Percentiles rank a stretch among this genome's conserved stretches.
Evolutionary conservation across 306 rosid species (phyloP).

Genomic region (Geum urbanum): DNA sequence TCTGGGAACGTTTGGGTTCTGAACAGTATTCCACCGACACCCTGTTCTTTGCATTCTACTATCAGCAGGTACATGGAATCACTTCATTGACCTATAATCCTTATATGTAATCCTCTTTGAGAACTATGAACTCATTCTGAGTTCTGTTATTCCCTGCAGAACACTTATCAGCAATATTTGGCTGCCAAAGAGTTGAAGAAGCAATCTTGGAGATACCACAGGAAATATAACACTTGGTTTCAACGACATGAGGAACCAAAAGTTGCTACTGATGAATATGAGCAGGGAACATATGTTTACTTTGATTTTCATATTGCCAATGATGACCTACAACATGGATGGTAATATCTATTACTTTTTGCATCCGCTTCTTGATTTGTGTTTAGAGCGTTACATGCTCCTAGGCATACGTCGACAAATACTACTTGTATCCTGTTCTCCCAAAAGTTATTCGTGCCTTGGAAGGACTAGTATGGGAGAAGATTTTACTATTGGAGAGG

Average conservation of each 20-base stretch:
- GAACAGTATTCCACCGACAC: conserved; percentile 74
- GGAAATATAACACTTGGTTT: conserved; percentile 93
- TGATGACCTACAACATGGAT: conserved; percentile 88
- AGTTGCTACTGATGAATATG: conserved; percentile 96
- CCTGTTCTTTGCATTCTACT: conserved; percentile 86
- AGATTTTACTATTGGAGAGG: not conserved
- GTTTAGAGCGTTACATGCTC: not conserved
- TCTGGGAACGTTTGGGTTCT: conserved; percentile 81
- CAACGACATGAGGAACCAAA: conserved; percentile 98
- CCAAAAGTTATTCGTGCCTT: not conserved
- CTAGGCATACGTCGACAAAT: not conserved
- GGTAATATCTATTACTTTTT: conserved; percentile 48
- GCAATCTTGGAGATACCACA: conserved; percentile 99
- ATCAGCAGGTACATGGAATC: conserved; percentile 66
- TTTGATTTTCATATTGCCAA: conserved; percentile 85
- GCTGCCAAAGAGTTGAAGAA: conserved; percentile 98
- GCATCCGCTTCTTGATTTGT: not conserved
- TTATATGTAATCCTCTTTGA: conserved; percentile 11
- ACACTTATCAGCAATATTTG: conserved; percentile 89
- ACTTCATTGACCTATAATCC: not conserved
- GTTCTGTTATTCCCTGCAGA: conserved; percentile 45
- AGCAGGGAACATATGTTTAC: conserved; percentile 93
- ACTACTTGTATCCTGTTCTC: not conserved
- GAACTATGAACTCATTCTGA: conserved; percentile 21
- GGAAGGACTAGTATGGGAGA: not conserved